Base-by-base conservation (phyloP, 2,329 filamentous ascomycete species). In the Rhytidhysteron rufulum region DNA sequence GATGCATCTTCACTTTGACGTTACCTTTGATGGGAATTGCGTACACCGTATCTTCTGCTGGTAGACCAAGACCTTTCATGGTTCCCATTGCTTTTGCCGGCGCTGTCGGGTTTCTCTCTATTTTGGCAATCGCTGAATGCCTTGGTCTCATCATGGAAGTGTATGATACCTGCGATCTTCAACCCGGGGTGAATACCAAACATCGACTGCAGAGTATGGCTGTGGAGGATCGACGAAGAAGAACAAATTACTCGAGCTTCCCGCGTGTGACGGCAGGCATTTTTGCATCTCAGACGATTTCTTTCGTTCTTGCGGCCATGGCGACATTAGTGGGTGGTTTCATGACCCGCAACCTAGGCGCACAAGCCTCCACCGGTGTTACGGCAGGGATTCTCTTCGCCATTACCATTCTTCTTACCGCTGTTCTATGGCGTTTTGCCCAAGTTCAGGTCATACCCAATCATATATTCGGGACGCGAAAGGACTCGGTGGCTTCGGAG, bases 131-230 rank as follows among this genome's bases (percentile, higher is more conserved):
- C 33, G 79, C 85, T 2, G 86, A 90, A 63, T 88, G 85, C 62
- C 79, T 84, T 48, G 84, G 85, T 1, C 67, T 90, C 22, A 77
- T 89, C 57, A 89, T 90, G 85, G 85, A 89, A 57, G 83, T 82
- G 0, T 90, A 84, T 60, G 86, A 90, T 58, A 86, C 82, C n/a
- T 87, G 83, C 30, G 86, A 90, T 60, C 71, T 90, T 4, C 84
- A 86, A 50, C 80, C 83, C 2, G 82, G 83, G 9, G 83, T 85
- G 71, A 85, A 77, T 41, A 72, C 67, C 20, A 58, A 53, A 19
- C 72, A 75, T 50, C 65, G 71, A 1, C 54, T 72, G 16, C 52
- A 71, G 55, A 72, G 51, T 40, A 65, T 75, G 57, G 65, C 69
- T 4, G 62, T 66, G 11, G 62, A 65, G 17, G 65, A 67, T 21